Base-by-base conservation (phyloP, 1,139 yeast genomes). In the Komagataea norvegica region DNA sequence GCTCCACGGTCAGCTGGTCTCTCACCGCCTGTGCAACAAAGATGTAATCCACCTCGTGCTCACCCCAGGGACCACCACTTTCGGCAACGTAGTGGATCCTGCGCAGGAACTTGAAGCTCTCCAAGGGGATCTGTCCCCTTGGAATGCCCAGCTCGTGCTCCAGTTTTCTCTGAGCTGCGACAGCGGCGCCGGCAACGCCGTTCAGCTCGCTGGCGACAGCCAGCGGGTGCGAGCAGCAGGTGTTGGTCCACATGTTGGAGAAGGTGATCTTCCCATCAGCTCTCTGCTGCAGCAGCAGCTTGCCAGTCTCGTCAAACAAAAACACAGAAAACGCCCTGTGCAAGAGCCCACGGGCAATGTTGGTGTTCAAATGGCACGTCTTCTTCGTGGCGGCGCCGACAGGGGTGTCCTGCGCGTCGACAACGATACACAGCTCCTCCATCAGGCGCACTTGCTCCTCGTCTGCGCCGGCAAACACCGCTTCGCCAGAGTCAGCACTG, bases 191-290 rank as follows among this genome's bases (percentile, higher is more conserved):
- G 19, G 64, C 62, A 8, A 91, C 68, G 15, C 95, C 84, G 23
- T 69, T 64, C 29, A 68, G 67, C 62, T 91, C 99, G 28, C 77
- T 67, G 26, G 81, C 74, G 20, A 87, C 77, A 44, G 95, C 87
- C 42, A 91, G 69, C 6, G 99, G 99, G 61, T 91, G 99, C 0
- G 97, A 89, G 61, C 99, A 91, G 63, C 98, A 93, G 3, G 99
- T 93, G 61, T 91, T 91, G 29, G 99, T 91, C 99, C 99, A 91
- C 82, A 87, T 78, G 42, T 77, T 77, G 2, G 98, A 95, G 62
- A 91, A 91, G 1, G 99, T 91, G 65, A 91, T 91, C 63, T 91
- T 91, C 60, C 91, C 97, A 42, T 80, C 80, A 1, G 99, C 97
- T 53, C 99, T 78, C 64, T 87, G 95, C 64, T 91, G 98, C 51